phyloP scores from a whole-genome alignment of 1,284 basidiomycete species.

The Ganoderma lucidum region DNA sequence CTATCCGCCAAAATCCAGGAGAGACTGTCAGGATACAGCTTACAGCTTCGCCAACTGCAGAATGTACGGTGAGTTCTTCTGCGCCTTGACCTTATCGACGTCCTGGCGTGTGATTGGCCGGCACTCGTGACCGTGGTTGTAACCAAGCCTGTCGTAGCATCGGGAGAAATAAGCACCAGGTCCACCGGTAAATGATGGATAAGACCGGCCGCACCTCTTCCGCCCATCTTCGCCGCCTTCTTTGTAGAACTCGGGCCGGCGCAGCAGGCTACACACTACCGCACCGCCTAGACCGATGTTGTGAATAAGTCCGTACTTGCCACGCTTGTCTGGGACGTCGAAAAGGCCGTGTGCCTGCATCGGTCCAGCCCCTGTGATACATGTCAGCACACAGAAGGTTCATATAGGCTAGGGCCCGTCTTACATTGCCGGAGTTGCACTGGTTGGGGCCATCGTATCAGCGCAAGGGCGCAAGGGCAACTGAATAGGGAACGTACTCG shows the following conservation, averaged over 20 bases:
- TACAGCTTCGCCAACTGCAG: constrained; percentile 37
- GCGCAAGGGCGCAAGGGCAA: constrained; percentile 18
- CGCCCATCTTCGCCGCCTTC: constrained; percentile 70
- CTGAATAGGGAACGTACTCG: constrained; percentile 55
- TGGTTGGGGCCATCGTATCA: constrained; percentile 37
- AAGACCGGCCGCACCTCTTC: constrained; percentile 55
- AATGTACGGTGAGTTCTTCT: constrained; percentile 47
- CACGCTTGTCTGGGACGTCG: constrained; percentile 65
- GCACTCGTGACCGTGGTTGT: constrained; percentile 80
- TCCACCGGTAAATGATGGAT: background rate
- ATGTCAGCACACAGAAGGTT: background rate
- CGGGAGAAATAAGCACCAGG: background rate
- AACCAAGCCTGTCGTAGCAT: constrained; percentile 67
- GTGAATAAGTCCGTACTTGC: constrained; percentile 84
- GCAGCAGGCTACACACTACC: constrained; percentile 77
- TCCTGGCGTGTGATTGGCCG: constrained; percentile 67
- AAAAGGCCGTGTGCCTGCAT: constrained; percentile 84
- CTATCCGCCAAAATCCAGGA: background rate
- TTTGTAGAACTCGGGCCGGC: constrained; percentile 77
- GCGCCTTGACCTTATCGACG: constrained; percentile 79
- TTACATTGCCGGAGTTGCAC: constrained; percentile 80
- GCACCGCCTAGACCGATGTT: constrained; percentile 87
- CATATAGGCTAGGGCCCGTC: constrained; percentile 24
- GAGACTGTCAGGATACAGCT: background rate
- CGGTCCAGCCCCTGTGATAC: constrained; percentile 71